Evolutionary conservation across 2,329 filamentous ascomycete species (phyloP), one percentile per base, ranked within the genome.

Genomic region (Thelonectria rubi): DNA sequence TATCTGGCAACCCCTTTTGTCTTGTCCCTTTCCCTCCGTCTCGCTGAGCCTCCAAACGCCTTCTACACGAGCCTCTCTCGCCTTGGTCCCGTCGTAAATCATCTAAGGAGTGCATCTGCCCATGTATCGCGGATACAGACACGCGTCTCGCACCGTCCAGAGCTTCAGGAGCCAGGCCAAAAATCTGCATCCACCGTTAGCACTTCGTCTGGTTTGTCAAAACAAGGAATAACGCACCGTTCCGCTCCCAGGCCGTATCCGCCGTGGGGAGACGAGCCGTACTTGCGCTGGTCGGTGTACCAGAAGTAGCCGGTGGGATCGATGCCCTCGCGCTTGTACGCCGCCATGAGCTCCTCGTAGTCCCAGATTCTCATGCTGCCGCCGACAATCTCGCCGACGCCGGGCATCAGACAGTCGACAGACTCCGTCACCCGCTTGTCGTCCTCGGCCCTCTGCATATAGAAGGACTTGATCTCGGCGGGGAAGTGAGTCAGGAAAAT

Each of bases 401-500:
- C 93, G 11, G 95, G 95, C 93, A 99, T 86, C 67, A 90, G 76
- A 52, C 84, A 82, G 73, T 99, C 95, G 14, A 98, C 94, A 64
- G 88, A 93, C 84, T 99, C 94, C 0, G 95, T 99, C 26, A 97
- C 93, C 24, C 94, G 87, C 30, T 79, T 81, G 75, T 99, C 95
- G 30, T 85, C 79, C 45, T 84, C 82, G 71, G 94, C 95, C 80
- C 91, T 94, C 80, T 94, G 90, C 95, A 99, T 99, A 86, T 99
- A 99, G 79, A 99, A 99, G 1, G 95, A 91, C 85, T 99, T 99
- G 85, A 99, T 97, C 81, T 94, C 93, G 62, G 89, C 89, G 18
- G 95, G 95, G 87, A 99, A 99, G 80, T 98, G 94, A 2, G 94
- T 98, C 43, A 98, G 85, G 83, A 98, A 92, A 78, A 99, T 97